Evolutionary conservation across 2,329 filamentous ascomycete genomes (phyloP), one percentile per base, ranked within the genome.

Genomic region (Leptodontidium sp.): DNA sequence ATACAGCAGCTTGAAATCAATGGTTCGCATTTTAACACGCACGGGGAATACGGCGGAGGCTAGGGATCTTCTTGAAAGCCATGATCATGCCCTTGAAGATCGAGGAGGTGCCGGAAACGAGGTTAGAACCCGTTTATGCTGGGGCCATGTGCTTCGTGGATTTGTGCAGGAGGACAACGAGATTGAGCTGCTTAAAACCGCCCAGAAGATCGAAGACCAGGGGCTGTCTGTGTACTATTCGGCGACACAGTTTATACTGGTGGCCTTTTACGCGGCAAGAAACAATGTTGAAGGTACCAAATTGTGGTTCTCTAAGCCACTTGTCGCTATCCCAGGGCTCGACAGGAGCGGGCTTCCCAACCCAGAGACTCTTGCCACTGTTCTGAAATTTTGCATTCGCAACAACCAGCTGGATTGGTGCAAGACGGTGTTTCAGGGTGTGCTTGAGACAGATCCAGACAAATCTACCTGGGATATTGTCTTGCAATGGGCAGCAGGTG

Each of bases 401-500:
- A 89, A 88, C 64, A 80, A 85, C 29, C 83, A 91, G 64, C 75
- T 86, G 55, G 83, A 87, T 0, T 93, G 91, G 87, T 89, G 88
- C 0, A 84, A 86, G 64, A 78, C 82, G 1, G 81, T 91, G 12
- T 88, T 93, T 68, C 82, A 81, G n/a, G 79, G 72, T 12, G 57
- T 76, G 9, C 53, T 78, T 7, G 81, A 85, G 63, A 79, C 77
- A 55, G 81, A 78, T 64, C 84, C 82, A 5, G 77, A 76, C 52
- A 88, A 90, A 71, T 79, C 84, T 40, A 85, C 86, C 26, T 93
- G 92, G 89, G 91, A 96, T 76, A 85, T 90, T 14, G 83, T 93
- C 14, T 86, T 96, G 53, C 87, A 93, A 64, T 94, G 91, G 89
- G 90, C 93, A 38, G 89, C 92, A 14, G 85, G 91, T 8, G 87